These are phyloP conservation scores for Truncatella angustata DNA, from an alignment of 2,329 filamentous ascomycete species.

Conservation along the genomic window DNA sequence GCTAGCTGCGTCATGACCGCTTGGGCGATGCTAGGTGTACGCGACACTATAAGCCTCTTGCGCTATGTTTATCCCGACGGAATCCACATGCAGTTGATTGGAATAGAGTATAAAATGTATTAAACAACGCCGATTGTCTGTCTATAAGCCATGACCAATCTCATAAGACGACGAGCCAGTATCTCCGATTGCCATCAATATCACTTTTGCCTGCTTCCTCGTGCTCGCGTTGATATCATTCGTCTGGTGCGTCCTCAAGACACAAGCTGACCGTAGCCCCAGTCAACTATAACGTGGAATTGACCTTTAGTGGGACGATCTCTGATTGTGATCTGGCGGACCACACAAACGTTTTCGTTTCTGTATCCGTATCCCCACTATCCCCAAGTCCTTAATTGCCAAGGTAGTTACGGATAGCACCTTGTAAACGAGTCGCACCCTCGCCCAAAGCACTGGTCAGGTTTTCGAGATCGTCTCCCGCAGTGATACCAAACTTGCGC, in stretches of 20 bases:
- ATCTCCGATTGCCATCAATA: too few relatives aligned
- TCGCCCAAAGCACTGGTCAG: constrained; percentile 80
- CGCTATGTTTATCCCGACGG: too few relatives aligned
- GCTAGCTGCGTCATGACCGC: too few relatives aligned
- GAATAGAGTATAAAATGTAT: background rate
- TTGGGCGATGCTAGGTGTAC: too few relatives aligned
- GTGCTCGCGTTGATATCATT: constrained; percentile 7
- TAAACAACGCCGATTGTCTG: constrained; percentile 5
- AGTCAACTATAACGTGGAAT: background rate
- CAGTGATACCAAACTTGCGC: constrained; percentile 90
- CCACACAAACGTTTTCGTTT: background rate
- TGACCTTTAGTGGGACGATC: too few relatives aligned
- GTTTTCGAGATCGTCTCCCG: constrained; percentile 94
- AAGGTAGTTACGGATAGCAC: constrained; percentile 64
- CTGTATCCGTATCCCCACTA: too few relatives aligned
- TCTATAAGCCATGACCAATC: background rate
- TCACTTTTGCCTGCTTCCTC: constrained; percentile 4
- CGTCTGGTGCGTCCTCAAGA: background rate
- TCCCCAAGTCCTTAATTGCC: constrained; percentile 48
- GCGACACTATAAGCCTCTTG: too few relatives aligned
- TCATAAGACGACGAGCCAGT: background rate
- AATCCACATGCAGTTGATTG: background rate
- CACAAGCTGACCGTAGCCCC: background rate
- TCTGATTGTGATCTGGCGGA: background rate
- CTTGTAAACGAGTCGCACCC: constrained; percentile 80